Base-by-base conservation (phyloP, 1,284 basidiomycete genomes). In the Stygiomarasmius scandens region DNA sequence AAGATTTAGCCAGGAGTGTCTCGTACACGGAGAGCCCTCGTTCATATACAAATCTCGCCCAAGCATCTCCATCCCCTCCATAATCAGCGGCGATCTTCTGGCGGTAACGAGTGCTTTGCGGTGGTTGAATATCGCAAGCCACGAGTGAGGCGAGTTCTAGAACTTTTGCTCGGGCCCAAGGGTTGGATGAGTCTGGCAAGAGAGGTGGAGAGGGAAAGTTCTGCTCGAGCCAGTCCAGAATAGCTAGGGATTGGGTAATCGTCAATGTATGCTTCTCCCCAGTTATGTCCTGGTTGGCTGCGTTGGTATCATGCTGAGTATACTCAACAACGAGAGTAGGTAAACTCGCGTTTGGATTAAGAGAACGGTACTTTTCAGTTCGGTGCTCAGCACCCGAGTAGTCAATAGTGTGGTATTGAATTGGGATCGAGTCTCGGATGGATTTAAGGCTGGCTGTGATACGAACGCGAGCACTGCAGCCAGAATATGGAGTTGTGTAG, bases 31-130 rank as follows among this genome's bases (percentile, higher is more conserved):
- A 14, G 22, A 51, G 20, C 22, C 49, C 49, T n/a, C 49, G 25
- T 19, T 51, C 49, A 51, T 51, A 38, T 16, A 51, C 49, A 9
- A 11, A 27, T 51, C 32, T 51, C 14, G 49, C 49, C 49, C 49
- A 51, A 12, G 19, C 27, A 19, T 51, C 27, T 34, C 49, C 49
- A 32, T 51, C 29, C 22, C 49, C 49, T 9, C 38, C 38, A 41
- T 16, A 41, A 41, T 41, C 38, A 4, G 11, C 38, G 8, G 6
- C 38, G n/a, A 41, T 41, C 16, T 34, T 51, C 29, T 23, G 12
- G 9, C 25, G 49, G 16, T n/a, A 51, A 25, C 49, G 25, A 14
- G 27, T 51, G 29, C 2, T 20, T 29, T 51, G 49, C n/a, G 49
- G 49, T 32, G 49, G 49, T 34, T 51, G 49, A 3, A 51, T 51